Percentiles rank a stretch among this genome's conserved stretches.
Conservation (phyloP, 345 rosid genomes). For the Rhodamnia argentea region DNA sequence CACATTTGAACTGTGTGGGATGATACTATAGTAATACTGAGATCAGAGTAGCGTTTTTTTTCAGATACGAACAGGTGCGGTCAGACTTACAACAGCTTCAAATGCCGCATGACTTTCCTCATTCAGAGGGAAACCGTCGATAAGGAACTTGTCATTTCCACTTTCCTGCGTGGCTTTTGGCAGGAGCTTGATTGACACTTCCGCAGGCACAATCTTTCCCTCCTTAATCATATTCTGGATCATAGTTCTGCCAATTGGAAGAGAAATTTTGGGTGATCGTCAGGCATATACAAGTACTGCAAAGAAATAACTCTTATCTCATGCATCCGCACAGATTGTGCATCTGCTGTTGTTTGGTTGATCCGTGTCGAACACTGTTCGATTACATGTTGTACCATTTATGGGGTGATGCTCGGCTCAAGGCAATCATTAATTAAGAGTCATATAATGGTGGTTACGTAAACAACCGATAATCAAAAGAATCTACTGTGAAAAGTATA, state of each 20-base stretch:
- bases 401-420: background rate
- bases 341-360: no score
- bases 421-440: background rate
- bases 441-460: background rate
- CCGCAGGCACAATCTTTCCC: constrained; percentile 83
- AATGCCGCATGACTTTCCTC: constrained; percentile 66
- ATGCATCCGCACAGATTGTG: no score
- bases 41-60: background rate
- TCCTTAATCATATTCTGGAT: constrained; percentile 50
- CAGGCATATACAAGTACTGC: background rate
- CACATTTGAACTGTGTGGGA: background rate
- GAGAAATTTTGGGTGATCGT: background rate
- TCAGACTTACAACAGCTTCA: constrained; percentile 43
- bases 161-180: constrained; percentile 48
- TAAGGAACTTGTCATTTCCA: constrained; percentile 55
- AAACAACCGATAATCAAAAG: background rate
- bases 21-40: background rate
- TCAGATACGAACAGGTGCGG: background rate
- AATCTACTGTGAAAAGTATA: background rate
- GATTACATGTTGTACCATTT: background rate
- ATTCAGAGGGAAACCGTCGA: no score
- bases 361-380: background rate
- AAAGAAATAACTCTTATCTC: no score
- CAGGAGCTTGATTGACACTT: constrained; percentile 73
- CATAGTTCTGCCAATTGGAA: constrained; percentile 35